Percentiles rank a stretch among this genome's conserved stretches.
Conservation (phyloP, 495 filamentous ascomycete species). For the Penicillium taxi region DNA sequence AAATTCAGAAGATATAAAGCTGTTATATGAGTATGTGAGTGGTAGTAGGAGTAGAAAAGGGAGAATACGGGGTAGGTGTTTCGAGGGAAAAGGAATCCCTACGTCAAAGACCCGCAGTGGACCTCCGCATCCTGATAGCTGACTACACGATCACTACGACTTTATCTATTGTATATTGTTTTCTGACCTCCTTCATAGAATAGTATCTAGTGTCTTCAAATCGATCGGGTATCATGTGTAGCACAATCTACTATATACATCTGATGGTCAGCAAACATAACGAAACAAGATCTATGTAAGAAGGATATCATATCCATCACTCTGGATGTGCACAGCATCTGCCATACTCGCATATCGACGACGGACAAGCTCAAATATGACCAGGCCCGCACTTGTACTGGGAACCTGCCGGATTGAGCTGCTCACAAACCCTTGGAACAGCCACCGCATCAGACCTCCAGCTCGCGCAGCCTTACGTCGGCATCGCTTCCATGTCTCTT, state of each 20-base stretch:
- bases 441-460: constrained; percentile 60
- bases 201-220: background rate
- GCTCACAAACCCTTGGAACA: constrained; percentile 69
- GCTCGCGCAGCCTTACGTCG: constrained; percentile 50
- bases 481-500: constrained; percentile 66
- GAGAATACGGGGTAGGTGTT: too few relatives aligned
- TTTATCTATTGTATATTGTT: too few relatives aligned
- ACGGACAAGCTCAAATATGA: constrained; percentile 83
- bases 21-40: too few relatives aligned
- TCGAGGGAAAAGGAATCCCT: too few relatives aligned
- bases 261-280: background rate
- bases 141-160: too few relatives aligned
- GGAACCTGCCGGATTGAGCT: constrained; percentile 75
- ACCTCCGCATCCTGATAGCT: too few relatives aligned
- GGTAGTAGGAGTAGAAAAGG: too few relatives aligned
- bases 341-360: constrained; percentile 64
- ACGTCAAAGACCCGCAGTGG: too few relatives aligned
- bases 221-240: constrained; percentile 4
- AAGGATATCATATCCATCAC: constrained; percentile 70
- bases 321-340: constrained; percentile 55
- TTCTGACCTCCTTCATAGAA: background rate
- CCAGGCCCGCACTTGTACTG: constrained; percentile 78
- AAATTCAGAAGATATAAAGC: too few relatives aligned
- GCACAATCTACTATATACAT: constrained; percentile 1
- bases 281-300: constrained; percentile 28